Evolutionary conservation across 495 filamentous ascomycete genomes (phyloP), one percentile per base, ranked within the genome.

Genomic region (Sphaerosporella brunnea): DNA sequence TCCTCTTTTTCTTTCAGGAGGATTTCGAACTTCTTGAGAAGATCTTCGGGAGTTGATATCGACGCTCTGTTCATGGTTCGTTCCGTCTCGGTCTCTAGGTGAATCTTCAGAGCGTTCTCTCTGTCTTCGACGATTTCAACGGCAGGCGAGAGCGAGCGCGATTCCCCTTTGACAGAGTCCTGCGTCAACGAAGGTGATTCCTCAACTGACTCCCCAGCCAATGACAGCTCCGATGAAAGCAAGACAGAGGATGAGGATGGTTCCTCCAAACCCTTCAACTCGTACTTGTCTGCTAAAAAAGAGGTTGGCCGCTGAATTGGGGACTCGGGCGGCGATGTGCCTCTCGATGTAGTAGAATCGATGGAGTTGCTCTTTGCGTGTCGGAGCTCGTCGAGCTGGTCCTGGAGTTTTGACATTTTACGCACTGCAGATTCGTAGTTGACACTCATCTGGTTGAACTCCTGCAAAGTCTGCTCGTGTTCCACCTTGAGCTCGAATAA

Each of bases 161-260:
- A n/a, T n/a, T n/a, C n/a, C n/a, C n/a, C n/a, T n/a, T n/a, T n/a
- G n/a, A n/a, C n/a, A n/a, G n/a, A n/a, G n/a, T n/a, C n/a, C n/a
- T n/a, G n/a, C 21, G 69, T 68, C 56, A 11, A 8, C 23, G 78
- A 71, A 58, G 68, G 67, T n/a, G n/a, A n/a, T 55, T 76, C 76
- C 61, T 72, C 70, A 54, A 74, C 77, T 61, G 83, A 86, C 62
- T 80, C 84, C 76, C 79, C 82, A 75, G 71, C 84, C 69, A 80
- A 95, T 67, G 84, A 94, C 64, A 93, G 77, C 65, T 95, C 87
- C 75, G 85, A 87, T 51, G 83, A 94, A 61, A 95, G 83, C 65
- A 87, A 93, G 63, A 80, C 86, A 74, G 84, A 84, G 69, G 80
- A 86, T 71, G 81, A 82, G 59, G 73, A 77, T 67, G 82, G 83